phyloP scores from a whole-genome alignment of 805 yeast species.

The Saturnispora mendoncae region DNA sequence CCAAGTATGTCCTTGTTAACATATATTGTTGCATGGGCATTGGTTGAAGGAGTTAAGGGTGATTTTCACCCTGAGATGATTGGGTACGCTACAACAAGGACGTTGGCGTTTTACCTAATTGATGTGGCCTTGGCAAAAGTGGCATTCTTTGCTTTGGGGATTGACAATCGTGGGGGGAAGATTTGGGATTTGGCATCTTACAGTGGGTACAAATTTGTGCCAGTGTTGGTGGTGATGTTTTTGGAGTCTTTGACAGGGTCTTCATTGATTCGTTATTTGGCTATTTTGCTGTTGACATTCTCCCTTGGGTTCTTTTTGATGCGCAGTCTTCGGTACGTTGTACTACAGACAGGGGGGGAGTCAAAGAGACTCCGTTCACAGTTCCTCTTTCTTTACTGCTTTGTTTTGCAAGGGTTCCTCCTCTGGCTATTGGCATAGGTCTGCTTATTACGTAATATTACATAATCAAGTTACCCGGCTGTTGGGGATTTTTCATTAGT shows the following conservation, averaged over 20 bases:
- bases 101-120: slow-evolving; percentile 68
- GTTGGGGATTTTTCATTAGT: too few relatives aligned
- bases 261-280: slow-evolving; percentile 27
- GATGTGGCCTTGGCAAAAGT: slow-evolving; percentile 71
- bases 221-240: slow-evolving; percentile 51
- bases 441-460: too few relatives aligned
- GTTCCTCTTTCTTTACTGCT: slow-evolving; percentile 76
- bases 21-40: slow-evolving; percentile 75
- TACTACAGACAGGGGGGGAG: slow-evolving; percentile 55
- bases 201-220: slow-evolving; percentile 90
- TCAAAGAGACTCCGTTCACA: slow-evolving; percentile 76
- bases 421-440: slow-evolving; percentile 56
- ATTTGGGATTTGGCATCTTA: slow-evolving; percentile 80
- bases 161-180: slow-evolving; percentile 43
- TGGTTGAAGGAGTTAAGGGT: slow-evolving; percentile 77
- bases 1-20: slow-evolving; percentile 92
- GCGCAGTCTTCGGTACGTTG: slow-evolving; percentile 60
- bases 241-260: slow-evolving; percentile 33
- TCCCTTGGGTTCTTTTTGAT: slow-evolving; percentile 60
- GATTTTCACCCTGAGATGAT: slow-evolving; percentile 88
- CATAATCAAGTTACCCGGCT: slow-evolving; percentile 2
- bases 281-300: slow-evolving; percentile 37
- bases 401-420: slow-evolving; percentile 65
- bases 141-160: slow-evolving; percentile 72
- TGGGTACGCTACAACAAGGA: slow-evolving; percentile 79